phyloP scores from a whole-genome alignment of 2,329 filamentous ascomycete genomes.

The Phaeoacremonium minimum region DNA sequence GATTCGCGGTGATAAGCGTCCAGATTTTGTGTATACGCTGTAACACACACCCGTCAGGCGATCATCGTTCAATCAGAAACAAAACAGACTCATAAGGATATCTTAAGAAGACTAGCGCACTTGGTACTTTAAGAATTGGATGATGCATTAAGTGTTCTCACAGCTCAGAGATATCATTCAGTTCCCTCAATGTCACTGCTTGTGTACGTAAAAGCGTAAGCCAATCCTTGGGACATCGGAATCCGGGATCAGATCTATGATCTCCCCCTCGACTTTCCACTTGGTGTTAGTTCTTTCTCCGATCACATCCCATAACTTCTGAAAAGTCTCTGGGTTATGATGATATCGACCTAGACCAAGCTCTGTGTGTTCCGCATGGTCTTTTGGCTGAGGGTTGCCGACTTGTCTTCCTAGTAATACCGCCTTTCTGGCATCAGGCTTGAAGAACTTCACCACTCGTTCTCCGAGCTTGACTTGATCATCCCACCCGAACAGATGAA shows the following conservation, averaged over 20 bases:
- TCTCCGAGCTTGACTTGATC: constrained; percentile 18
- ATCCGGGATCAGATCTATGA: constrained; percentile 1
- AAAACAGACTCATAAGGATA: no score
- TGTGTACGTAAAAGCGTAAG: neutral
- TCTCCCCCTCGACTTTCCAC: constrained; percentile 18
- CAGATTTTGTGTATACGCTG: no score
- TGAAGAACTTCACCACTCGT: constrained; percentile 19
- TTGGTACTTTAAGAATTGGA: no score
- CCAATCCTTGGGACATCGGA: neutral
- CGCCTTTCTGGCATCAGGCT: constrained; percentile 9
- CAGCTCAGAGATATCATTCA: no score
- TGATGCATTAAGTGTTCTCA: no score
- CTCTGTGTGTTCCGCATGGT: constrained; percentile 8
- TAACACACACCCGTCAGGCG: no score
- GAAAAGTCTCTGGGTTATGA: constrained; percentile 35
- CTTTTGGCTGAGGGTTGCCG: constrained; percentile 15
- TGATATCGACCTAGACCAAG: constrained; percentile 22
- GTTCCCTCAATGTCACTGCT: no score
- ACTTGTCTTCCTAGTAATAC: constrained; percentile 22
- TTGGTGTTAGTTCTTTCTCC: constrained; percentile 27
- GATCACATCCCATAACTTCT: constrained; percentile 35
- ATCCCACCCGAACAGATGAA: constrained; percentile 23
- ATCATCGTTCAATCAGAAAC: no score
- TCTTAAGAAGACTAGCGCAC: no score
- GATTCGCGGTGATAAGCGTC: no score